Percentiles rank a stretch among this genome's conserved stretches.
phyloP scores from a whole-genome alignment of 192 early-diverging fungal species.

The Coemansia sp. region DNA sequence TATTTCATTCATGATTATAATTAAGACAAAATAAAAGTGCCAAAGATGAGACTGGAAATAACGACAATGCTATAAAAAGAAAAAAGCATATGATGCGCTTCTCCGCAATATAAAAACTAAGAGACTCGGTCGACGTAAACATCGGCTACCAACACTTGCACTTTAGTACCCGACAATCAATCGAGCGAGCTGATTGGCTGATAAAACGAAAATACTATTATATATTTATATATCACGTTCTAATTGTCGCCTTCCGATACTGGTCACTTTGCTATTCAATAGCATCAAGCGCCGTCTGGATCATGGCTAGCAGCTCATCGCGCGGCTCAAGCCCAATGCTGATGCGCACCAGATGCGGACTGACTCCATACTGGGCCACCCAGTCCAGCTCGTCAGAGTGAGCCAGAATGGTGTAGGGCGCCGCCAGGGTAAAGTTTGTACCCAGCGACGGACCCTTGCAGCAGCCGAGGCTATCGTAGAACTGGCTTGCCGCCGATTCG shows the following conservation, averaged over 20 bases:
- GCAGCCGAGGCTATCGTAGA: constrained; percentile 78
- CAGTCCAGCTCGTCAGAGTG: constrained; percentile 94
- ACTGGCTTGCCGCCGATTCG: constrained; percentile 53
- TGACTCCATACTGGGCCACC: constrained; percentile 82
- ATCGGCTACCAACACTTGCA: too few species aligned
- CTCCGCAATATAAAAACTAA: too few species aligned
- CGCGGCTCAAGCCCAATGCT: constrained; percentile 84
- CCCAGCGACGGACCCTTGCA: constrained; percentile 97
- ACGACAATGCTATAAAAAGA: background rate
- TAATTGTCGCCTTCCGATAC: too few species aligned
- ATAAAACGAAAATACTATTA: too few species aligned
- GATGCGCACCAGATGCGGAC: constrained; percentile 70
- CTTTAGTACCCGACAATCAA: too few species aligned
- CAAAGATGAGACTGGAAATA: background rate
- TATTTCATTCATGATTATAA: constrained; percentile 43
- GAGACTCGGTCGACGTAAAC: too few species aligned
- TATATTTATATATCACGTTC: too few species aligned
- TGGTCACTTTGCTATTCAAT: too few species aligned
- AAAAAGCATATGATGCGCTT: too few species aligned
- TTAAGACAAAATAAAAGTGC: background rate
- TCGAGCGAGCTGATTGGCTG: too few species aligned
- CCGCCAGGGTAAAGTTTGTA: constrained; percentile 93
- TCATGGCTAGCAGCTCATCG: constrained; percentile 63
- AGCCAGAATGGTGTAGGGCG: constrained; percentile 91
- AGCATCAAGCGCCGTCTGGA: constrained; percentile 66